Base-by-base conservation (phyloP, 2,329 filamentous ascomycete genomes). In the Salinomyces thailandicus region DNA sequence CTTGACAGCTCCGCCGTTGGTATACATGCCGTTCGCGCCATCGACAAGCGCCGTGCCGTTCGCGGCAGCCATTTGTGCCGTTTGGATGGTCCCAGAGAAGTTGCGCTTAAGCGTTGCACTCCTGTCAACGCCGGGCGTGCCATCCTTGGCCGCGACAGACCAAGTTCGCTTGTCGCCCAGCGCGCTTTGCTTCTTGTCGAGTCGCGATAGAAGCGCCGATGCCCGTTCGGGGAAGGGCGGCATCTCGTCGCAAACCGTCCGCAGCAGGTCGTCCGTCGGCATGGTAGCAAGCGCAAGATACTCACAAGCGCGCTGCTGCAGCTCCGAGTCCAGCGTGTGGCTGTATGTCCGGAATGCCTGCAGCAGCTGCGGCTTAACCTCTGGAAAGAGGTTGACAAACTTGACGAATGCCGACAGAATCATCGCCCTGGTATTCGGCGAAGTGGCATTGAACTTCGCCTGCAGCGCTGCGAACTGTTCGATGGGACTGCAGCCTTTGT, bases 181-280 rank as follows among this genome's bases (percentile, higher is more conserved):
- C 8, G 48, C 44, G 42, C 82, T 84, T 53, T 93, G 86, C 65
- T 93, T 96, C 62, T 94, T 86, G 62, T 98, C 89, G 33, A 98
- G 71, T 39, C 91, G 75, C 26, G 89, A 95, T 8, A 98, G 69
- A 18, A 98, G 68, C 1, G 91, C 89, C 4, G 91, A 96, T 40
- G 93, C 80, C 42, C 93, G 73, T 60, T 98, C 87, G 0, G 91
- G 93, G 63, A 96, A 98, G 0, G 91, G 87, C 2, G 91, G 91
- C 93, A 98, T 98, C 60, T 98, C 91, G 51, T 98, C 91, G 59
- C 87, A 94, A 5, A 98, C 79, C 0, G 91, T 96, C 35, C 91
- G 77, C 9, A 98, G 69, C 5, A 98, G 72, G 47, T 96, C 87
- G 52, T 98, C 91, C 0, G 85, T 85, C 0, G 85, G 82, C 58